These are phyloP conservation scores for Colletotrichum sp. DNA, from an alignment of 2,329 filamentous ascomycete genomes.

Conservation along the genomic window DNA sequence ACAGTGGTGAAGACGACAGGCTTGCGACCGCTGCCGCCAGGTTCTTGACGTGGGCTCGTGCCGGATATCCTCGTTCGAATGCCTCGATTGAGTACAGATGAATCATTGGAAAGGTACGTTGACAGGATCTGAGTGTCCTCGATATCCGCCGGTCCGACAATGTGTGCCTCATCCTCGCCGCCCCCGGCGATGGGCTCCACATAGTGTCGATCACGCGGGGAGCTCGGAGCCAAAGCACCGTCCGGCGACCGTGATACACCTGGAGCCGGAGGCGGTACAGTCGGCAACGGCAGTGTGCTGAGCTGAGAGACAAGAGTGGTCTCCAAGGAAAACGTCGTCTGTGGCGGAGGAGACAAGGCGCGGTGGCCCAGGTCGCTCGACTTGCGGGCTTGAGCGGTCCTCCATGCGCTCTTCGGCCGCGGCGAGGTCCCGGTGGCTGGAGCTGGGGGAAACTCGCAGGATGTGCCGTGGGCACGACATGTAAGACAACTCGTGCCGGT, in stretches of 20 bases:
- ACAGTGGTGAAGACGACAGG: constrained; percentile 53
- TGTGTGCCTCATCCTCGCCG: constrained; percentile 51
- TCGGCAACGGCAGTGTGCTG: neutral
- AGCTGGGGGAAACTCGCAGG: constrained; percentile 54
- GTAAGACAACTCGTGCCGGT: constrained; percentile 57
- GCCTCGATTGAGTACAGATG: neutral
- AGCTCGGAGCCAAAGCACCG: neutral
- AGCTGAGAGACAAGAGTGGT: neutral
- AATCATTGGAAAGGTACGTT: constrained; percentile 33
- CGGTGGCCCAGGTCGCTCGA: neutral
- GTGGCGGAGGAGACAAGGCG: neutral
- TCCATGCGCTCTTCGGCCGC: constrained; percentile 11
- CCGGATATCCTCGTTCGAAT: constrained; percentile 8
- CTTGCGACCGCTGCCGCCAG: constrained; percentile 2
- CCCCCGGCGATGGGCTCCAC: constrained; percentile 11
- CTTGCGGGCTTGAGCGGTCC: neutral
- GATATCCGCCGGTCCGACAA: constrained; percentile 64
- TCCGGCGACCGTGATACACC: neutral
- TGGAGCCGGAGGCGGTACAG: constrained; percentile 29
- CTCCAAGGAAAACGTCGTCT: neutral
- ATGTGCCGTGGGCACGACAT: constrained; percentile 62
- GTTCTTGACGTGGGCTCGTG: constrained; percentile 1
- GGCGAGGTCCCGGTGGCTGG: neutral
- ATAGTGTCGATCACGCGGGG: neutral
- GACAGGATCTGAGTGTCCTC: constrained; percentile 65